Conservation (phyloP, 75 land plant species). For the Isoetes taiwanensis region DNA sequence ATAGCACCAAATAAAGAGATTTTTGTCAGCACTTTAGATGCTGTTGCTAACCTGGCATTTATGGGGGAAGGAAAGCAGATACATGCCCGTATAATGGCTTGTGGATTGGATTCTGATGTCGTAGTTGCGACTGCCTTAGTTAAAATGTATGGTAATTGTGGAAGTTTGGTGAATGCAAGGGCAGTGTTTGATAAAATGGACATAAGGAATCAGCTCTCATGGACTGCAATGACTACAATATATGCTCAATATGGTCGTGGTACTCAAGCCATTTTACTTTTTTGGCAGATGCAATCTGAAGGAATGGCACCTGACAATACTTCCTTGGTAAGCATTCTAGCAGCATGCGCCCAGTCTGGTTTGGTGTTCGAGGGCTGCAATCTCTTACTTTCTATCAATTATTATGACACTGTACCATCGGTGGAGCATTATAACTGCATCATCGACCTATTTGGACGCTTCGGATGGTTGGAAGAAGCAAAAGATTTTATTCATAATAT, state of each 20-base stretch:
- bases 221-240: background rate
- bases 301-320: background rate
- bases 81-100: too few species aligned
- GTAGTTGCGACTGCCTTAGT: background rate
- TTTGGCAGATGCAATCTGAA: background rate
- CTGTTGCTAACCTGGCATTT: too few species aligned
- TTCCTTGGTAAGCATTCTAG: background rate
- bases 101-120: background rate
- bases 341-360: background rate
- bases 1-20: background rate
- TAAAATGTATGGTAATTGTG: constrained; percentile 1
- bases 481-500: background rate
- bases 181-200: background rate
- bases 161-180: background rate
- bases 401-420: background rate
- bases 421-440: background rate
- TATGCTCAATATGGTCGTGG: background rate
- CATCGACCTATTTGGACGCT: background rate
- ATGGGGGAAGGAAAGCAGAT: too few species aligned
- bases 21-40: too few species aligned
- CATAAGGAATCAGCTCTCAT: background rate
- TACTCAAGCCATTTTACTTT: background rate
- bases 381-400: background rate
- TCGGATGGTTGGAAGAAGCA: background rate
- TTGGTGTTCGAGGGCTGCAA: background rate